phyloP scores from a whole-genome alignment of 257 asterid species.

The Solanum arcanum region DNA sequence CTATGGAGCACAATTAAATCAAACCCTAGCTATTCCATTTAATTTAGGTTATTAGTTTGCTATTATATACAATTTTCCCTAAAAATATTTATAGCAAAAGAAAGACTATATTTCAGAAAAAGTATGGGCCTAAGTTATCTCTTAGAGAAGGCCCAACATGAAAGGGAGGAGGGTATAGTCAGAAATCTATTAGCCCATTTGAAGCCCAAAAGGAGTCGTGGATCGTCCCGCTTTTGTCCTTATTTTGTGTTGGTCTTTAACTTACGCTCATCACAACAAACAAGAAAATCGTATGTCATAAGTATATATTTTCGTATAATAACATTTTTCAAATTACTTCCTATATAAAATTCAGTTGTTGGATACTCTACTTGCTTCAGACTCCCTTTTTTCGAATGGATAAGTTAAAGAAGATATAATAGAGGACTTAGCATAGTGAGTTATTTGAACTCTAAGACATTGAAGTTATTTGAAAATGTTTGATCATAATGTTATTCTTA shows the following conservation, averaged over 20 bases:
- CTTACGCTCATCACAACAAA: neutral
- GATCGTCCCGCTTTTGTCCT: neutral
- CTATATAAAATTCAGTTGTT: too few species aligned
- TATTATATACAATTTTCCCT: too few species aligned
- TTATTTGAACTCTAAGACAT: neutral
- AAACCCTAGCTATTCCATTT: too few species aligned
- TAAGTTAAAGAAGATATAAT: neutral
- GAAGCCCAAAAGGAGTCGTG: neutral
- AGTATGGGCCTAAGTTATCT: neutral
- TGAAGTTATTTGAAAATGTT: neutral
- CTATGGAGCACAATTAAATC: too few species aligned
- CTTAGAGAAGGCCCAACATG: neutral
- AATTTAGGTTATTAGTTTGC: too few species aligned
- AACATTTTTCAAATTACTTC: neutral
- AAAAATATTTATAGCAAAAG: neutral
- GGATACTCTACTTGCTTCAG: neutral
- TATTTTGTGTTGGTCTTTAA: neutral
- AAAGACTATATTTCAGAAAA: neutral
- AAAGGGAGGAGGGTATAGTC: neutral
- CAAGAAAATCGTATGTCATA: neutral
- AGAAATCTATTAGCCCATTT: neutral
- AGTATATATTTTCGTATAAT: neutral
- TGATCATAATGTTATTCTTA: neutral
- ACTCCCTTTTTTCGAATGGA: neutral
- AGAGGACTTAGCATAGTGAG: neutral